Evolutionary conservation across 345 rosid genomes (phyloP), one percentile per base, ranked within the genome.

Genomic region (Linum trigynum): DNA sequence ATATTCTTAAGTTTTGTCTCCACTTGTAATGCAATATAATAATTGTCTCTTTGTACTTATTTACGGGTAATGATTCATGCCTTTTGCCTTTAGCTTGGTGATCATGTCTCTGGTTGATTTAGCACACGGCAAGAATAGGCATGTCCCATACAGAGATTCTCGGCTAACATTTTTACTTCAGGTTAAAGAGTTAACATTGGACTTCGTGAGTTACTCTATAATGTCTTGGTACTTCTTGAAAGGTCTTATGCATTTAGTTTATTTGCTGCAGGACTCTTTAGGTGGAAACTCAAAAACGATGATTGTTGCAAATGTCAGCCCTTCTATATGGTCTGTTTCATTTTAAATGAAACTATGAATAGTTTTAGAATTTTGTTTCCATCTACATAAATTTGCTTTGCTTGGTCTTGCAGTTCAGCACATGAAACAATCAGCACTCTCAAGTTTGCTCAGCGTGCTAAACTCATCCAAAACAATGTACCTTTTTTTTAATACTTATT

Each of bases 241-340:
- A 6, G 48, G 59, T 8, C 32, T 71, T 5, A 7, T 60, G 38
- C 65, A 38, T 73, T 59, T 55, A 62, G 38, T 42, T 67, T 35
- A 67, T 50, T 75, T 71, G 62, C 69, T 77, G 70, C 94, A 92
- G 98, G 98, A 92, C 78, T 92, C 97, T 59, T 73, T 92, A 2
- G 98, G 98, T 65, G 98, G 98, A 69, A 92, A 92, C 68, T 90
- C 98, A 3, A 92, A 92, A 76, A 90, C 97, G 65, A 88, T 88
- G 74, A 86, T 92, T 43, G 90, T 92, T 73, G 97, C 97, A 66
- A 90, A 90, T 76, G 90, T 86, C 84, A 90, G 94, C 83, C 94
- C 98, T 74, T 92, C 98, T 41, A 71, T 77, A 55, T 80, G 98
- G 98, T 92, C 48, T 50, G 85, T 81, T 65, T 61, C 62, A 68